phyloP scores from a whole-genome alignment of 139 green algal genomes.

The Micractinium sp. region DNA sequence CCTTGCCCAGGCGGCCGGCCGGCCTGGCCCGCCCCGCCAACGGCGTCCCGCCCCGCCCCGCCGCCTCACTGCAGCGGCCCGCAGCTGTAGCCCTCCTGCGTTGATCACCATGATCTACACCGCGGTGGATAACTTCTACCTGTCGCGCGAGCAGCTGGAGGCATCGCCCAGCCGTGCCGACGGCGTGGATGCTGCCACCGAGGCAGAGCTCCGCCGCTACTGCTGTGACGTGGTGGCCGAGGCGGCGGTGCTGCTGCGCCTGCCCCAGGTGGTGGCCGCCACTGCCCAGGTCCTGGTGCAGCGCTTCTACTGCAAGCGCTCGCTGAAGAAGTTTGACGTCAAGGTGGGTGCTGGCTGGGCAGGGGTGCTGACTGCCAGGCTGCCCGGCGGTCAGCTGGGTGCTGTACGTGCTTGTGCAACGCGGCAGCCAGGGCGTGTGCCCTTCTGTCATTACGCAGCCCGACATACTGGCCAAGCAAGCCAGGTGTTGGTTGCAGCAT shows the following conservation, averaged over 20 bases:
- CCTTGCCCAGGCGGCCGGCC: background rate
- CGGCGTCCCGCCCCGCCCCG: background rate
- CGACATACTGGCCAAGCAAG: no score
- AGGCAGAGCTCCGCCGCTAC: conserved; percentile 76
- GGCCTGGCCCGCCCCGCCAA: background rate
- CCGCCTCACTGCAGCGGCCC: background rate
- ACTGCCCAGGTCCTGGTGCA: conserved; percentile 95
- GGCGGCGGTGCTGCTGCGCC: conserved; percentile 66
- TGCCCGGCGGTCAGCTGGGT: background rate
- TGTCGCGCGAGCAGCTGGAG: conserved; percentile 76
- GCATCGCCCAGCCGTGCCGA: conserved; percentile 72
- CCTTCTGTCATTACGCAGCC: no score
- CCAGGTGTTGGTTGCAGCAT: background rate
- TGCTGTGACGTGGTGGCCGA: conserved; percentile 84
- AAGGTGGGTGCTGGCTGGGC: conserved; percentile 63
- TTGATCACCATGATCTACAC: conserved; percentile 66
- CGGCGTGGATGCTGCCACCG: conserved; percentile 78
- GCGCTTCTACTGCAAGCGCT: conserved; percentile 95
- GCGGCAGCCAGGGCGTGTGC: no score
- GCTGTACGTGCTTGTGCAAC: background rate
- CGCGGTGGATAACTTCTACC: conserved; percentile 89
- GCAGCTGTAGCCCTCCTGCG: no score
- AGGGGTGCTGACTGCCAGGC: background rate
- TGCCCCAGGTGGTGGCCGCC: conserved; percentile 83
- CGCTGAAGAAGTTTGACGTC: conserved; percentile 80